These are phyloP conservation scores for Thielaviopsis populi DNA, from an alignment of 2,329 filamentous ascomycete genomes.

Conservation along the genomic window DNA sequence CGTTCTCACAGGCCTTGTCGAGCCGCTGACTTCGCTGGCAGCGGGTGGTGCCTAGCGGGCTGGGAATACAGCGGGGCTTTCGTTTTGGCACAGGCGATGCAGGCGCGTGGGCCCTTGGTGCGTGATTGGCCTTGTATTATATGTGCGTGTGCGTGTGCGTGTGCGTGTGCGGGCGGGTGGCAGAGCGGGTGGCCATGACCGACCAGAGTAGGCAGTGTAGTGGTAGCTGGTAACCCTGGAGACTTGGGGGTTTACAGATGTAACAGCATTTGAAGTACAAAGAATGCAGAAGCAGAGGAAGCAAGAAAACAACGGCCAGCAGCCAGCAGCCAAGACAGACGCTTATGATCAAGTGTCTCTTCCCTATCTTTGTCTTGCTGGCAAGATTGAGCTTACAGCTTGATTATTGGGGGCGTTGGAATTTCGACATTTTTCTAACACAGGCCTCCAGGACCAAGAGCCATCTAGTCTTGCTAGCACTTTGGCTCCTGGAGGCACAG, in stretches of 20 bases:
- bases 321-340: neutral
- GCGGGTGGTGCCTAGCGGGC: slow-evolving; percentile 27
- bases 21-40: slow-evolving; percentile 38
- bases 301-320: neutral
- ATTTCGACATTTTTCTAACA: too few species aligned
- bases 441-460: neutral
- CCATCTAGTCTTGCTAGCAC: neutral
- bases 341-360: neutral
- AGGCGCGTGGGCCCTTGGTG: slow-evolving; percentile 33
- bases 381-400: too few species aligned
- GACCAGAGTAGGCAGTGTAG: neutral
- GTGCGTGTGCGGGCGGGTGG: neutral
- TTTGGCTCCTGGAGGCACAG: neutral
- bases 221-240: neutral
- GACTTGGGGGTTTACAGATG: neutral
- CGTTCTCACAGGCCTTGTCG: slow-evolving; percentile 32
- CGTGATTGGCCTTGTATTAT: slow-evolving; percentile 3
- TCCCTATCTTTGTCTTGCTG: too few species aligned
- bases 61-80: slow-evolving; percentile 35
- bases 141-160: neutral
- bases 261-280: neutral
- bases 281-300: neutral
- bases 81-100: slow-evolving; percentile 36
- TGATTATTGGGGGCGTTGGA: too few species aligned
- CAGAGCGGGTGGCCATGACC: too few species aligned